Conservation (phyloP, 306 rosid species). For the Mucuna pruriens region DNA sequence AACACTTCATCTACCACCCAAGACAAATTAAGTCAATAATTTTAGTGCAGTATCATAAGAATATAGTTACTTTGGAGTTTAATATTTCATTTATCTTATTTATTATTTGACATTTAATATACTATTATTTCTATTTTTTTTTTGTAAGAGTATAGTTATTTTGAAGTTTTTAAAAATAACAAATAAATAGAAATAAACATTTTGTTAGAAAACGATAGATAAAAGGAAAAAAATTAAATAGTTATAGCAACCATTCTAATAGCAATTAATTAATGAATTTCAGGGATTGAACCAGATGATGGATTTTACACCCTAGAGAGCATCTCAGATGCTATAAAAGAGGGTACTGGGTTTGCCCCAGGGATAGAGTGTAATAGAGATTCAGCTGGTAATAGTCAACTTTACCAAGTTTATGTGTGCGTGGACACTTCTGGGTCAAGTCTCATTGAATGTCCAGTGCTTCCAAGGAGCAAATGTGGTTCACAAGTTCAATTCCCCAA, state of each 20-base stretch:
- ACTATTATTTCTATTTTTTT: background rate
- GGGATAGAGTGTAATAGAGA: constrained; percentile 69
- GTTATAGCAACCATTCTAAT: background rate
- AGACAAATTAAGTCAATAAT: too few species aligned
- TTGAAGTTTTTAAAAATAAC: background rate
- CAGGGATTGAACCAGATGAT: constrained; percentile 73
- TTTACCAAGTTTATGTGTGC: constrained; percentile 70
- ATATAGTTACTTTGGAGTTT: too few species aligned
- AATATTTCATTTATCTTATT: too few species aligned
- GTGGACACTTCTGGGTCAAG: constrained; percentile 63
- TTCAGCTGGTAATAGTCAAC: constrained; percentile 49
- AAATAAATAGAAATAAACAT: background rate
- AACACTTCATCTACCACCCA: background rate
- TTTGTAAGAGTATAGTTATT: background rate
- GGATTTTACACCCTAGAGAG: constrained; percentile 53
- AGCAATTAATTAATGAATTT: background rate
- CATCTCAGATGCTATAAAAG: constrained; percentile 56
- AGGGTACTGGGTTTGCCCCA: constrained; percentile 53
- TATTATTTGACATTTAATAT: background rate
- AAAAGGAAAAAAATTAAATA: background rate
- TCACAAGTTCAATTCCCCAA: constrained; percentile 58
- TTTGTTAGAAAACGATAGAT: background rate
- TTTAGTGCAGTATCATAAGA: too few species aligned
- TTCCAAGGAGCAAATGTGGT: constrained; percentile 55
- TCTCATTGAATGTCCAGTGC: constrained; percentile 62